phyloP scores from a whole-genome alignment of 805 yeast species.

The Metschnikowia dekortorum region DNA sequence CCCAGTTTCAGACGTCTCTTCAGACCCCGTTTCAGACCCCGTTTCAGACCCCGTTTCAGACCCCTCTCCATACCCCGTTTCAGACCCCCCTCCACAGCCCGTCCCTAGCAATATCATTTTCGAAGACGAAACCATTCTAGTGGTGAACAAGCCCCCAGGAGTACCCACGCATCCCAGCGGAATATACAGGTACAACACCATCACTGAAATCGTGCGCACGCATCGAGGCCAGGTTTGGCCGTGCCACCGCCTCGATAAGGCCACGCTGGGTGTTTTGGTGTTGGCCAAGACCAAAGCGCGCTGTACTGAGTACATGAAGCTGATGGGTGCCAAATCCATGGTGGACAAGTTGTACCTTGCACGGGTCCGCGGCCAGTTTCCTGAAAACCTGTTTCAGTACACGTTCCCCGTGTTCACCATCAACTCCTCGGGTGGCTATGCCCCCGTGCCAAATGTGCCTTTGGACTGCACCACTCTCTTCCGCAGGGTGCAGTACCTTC shows the following conservation, averaged over 20 bases:
- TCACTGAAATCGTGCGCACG: conserved; percentile 38
- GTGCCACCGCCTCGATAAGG: conserved; percentile 48
- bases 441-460: conserved; percentile 18
- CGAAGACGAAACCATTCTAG: conserved; percentile 36
- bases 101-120: conserved; percentile 20
- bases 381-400: conserved; percentile 22
- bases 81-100: neutral
- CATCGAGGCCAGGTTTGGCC: conserved; percentile 34
- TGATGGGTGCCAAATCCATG: conserved; percentile 26
- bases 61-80: no score
- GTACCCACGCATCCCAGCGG: conserved; percentile 53
- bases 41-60: neutral
- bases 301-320: conserved; percentile 27
- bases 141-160: conserved; percentile 50
- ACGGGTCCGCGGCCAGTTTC: conserved; percentile 39
- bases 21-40: neutral
- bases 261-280: conserved; percentile 48
- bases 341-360: conserved; percentile 44
- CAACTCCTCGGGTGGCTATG: conserved; percentile 28
- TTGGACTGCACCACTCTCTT: conserved; percentile 32
- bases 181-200: conserved; percentile 38
- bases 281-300: conserved; percentile 35
- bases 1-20: neutral
- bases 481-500: conserved; percentile 25
- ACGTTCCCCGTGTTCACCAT: conserved; percentile 39